Evolutionary conservation across 148 eudicot species (phyloP).

Genomic region (Rhododendron simsii): DNA sequence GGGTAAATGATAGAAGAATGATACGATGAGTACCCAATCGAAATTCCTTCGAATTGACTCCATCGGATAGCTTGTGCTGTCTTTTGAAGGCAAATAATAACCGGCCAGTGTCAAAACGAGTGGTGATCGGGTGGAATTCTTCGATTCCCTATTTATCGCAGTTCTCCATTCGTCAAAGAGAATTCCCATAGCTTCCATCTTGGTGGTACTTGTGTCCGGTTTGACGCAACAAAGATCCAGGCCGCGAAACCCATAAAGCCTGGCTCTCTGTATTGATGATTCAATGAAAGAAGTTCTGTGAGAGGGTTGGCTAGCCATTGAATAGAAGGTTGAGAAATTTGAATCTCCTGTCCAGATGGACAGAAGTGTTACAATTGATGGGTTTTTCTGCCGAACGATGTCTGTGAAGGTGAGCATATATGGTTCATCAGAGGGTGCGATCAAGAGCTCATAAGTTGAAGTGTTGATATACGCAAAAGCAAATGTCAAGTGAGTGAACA

Average conservation of each 20-base stretch:
- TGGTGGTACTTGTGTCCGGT: conserved; percentile 8
- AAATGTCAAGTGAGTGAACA: background rate
- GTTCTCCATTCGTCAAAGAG: conserved; percentile 37
- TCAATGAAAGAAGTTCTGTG: conserved; percentile 28
- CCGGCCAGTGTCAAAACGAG: conserved; percentile 23
- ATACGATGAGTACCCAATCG: conserved; percentile 29
- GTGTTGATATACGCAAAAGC: conserved; percentile 17
- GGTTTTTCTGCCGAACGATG: conserved; percentile 12
- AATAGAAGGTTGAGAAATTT: background rate
- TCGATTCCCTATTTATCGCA: conserved; percentile 15
- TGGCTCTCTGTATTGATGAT: conserved; percentile 33
- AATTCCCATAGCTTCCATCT: conserved; percentile 9
- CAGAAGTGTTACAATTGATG: conserved; percentile 16
- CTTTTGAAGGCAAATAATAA: background rate
- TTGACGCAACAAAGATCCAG: conserved; percentile 21
- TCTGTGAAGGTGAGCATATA: conserved; percentile 15
- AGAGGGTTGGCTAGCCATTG: conserved; percentile 15
- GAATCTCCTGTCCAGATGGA: background rate
- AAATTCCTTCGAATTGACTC: conserved; percentile 26
- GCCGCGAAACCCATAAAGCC: conserved; percentile 31
- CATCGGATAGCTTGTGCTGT: conserved; percentile 16
- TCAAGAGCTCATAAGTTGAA: conserved; percentile 5
- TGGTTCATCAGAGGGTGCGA: conserved; percentile 2
- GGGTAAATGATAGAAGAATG: conserved; percentile 35
- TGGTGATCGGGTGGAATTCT: background rate